A percentile compares a stretch with the other conserved stretches of the same genome.
Conservation (phyloP, 371 early-diverging fungal genomes). For the Mucor sp. region DNA sequence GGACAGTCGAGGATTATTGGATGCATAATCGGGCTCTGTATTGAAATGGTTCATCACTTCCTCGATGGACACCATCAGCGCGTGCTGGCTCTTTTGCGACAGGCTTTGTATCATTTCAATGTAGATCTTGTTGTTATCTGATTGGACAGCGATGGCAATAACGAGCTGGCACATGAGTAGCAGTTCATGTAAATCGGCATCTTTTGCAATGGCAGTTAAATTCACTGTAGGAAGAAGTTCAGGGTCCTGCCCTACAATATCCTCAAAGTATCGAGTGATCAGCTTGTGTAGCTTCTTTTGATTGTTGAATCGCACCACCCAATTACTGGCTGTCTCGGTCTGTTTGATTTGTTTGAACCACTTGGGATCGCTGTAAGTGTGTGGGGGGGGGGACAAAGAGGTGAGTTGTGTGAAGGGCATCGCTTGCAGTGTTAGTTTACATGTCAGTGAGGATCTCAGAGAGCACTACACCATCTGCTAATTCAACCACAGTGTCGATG, state of each 20-base stretch:
- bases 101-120: slow-evolving; percentile 88
- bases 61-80: slow-evolving; percentile 92
- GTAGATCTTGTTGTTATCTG: slow-evolving; percentile 78
- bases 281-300: slow-evolving; percentile 88
- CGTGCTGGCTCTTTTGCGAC: slow-evolving; percentile 77
- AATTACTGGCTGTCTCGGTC: slow-evolving; percentile 77
- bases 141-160: slow-evolving; percentile 88
- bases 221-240: slow-evolving; percentile 61
- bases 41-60: slow-evolving; percentile 57
- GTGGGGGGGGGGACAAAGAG: not conserved
- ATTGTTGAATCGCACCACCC: slow-evolving; percentile 91
- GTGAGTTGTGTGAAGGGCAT: not conserved
- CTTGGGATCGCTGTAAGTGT: slow-evolving; percentile 68
- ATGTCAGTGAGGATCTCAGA: slow-evolving; percentile 82
- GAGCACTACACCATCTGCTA: slow-evolving; percentile 79
- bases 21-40: slow-evolving; percentile 32
- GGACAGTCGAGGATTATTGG: slow-evolving; percentile 30
- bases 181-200: slow-evolving; percentile 71
- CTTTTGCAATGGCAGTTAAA: slow-evolving; percentile 83
- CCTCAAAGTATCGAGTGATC: slow-evolving; percentile 85
- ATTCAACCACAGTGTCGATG: slow-evolving; percentile 70
- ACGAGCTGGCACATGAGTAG: slow-evolving; percentile 81
- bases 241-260: slow-evolving; percentile 73
- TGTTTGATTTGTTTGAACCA: slow-evolving; percentile 82
- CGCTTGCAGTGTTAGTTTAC: slow-evolving; percentile 52